A percentile compares a stretch with the other conserved stretches of the same genome.
phyloP scores from a whole-genome alignment of 1,139 yeast genomes.

The Hansenula lynferdii region DNA sequence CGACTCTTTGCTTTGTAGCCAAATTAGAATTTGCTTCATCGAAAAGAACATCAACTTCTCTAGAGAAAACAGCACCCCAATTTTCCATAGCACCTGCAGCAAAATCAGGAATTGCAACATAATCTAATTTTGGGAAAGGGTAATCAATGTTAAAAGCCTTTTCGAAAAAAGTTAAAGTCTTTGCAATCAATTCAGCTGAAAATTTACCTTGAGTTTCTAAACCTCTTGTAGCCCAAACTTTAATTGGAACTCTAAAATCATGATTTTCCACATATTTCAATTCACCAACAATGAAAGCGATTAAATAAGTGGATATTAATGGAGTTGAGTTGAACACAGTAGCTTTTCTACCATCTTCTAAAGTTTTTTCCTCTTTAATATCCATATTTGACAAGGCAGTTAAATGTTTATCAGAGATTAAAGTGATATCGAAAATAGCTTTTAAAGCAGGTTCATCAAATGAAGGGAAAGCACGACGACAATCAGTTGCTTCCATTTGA shows the following conservation, averaged over 20 bases:
- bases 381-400: conserved; percentile 84
- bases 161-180: conserved; percentile 63
- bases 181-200: conserved; percentile 62
- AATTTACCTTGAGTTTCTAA: conserved; percentile 54
- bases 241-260: conserved; percentile 43
- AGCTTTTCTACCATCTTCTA: conserved; percentile 42
- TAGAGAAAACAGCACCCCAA: conserved; percentile 71
- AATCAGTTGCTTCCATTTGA: conserved; percentile 88
- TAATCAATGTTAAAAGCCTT: conserved; percentile 60
- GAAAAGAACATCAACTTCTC: conserved; percentile 62
- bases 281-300: conserved; percentile 77
- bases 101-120: conserved; percentile 71
- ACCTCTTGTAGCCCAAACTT: conserved; percentile 73
- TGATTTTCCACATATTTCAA: conserved; percentile 62
- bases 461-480: conserved; percentile 89
- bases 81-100: conserved; percentile 84
- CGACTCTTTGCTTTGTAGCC: conserved; percentile 57
- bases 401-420: conserved; percentile 53
- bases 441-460: conserved; percentile 84
- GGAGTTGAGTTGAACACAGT: conserved; percentile 56
- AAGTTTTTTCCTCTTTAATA: conserved; percentile 43
- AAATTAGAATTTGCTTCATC: conserved; percentile 55
- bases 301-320: conserved; percentile 67
- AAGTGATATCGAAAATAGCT: conserved; percentile 67
- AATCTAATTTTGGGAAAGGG: conserved; percentile 69